Base-by-base conservation (phyloP, 345 rosid species). In the Murraya koenigii region DNA sequence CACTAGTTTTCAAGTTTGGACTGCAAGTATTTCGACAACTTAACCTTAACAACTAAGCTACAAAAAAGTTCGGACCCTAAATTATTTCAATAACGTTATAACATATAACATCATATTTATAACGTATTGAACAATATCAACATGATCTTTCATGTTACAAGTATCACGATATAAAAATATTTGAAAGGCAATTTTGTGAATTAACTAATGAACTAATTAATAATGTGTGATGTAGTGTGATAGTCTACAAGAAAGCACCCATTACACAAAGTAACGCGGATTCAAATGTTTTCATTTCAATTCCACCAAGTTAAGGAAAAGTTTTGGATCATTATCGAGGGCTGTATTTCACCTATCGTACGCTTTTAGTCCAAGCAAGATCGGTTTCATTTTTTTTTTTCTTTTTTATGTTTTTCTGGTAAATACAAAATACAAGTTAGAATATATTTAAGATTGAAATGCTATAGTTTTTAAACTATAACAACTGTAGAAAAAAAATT, bases 121-220 rank as follows among this genome's bases (percentile, higher is more conserved):
- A 52, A 49, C 2, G 14, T 2, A 10, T 10, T 10, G 47, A 9
- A 41, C 47, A 2, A 10, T 41, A 2, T 2, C 14, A 2, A 41
- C 4, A 41, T 3, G 49, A 44, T 44, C 17, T 44, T 44, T 44
- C 49, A 44, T 13, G 22, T 17, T 17, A 52, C 19, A 52, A 17
- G 19, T 10, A 13, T 3, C 5, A 14, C 52, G 3, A 47, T 3
- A 10, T 0, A 10, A 47, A 11, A 47, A 13, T 47, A 47, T 47
- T 47, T 14, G 22, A 52, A 17, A 52, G 49, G 17, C 13, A 44
- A 44, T 15, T 63, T 25, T 74, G 60, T 44, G 77, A 72, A 72
- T 56, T 66, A 78, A 79, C 82, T 59, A 44, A 63, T 66, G 65
- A 78, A 63, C 66, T 54, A 52, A 71, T 63, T 19, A 49, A 47